Evolutionary conservation across 192 early-diverging fungal species (phyloP), one percentile per base, ranked within the genome.

Genomic region (Rhizophagus sp.): DNA sequence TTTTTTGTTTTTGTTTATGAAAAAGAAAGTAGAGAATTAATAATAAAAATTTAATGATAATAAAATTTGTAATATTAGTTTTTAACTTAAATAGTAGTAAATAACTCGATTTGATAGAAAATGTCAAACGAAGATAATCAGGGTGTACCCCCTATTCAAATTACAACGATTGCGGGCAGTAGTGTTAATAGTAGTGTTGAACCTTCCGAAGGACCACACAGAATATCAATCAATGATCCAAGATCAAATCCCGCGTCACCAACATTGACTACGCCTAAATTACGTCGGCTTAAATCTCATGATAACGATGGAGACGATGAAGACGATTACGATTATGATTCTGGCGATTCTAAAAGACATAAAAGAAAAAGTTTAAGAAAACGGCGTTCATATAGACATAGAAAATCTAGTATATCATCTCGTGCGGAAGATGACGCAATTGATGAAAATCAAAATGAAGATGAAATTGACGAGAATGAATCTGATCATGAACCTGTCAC

Each of bases 401-500:
- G 4, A 47, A 47, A 41, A 41, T 9, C 44, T 11, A 47, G 44
- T 47, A 2, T 13, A 12, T 10, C 41, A 44, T 47, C 44, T 47
- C 11, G 12, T 47, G 11, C 1, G 11, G 63, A 50, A 27, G 27
- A 24, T 41, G 30, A 34, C 3, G 22, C 10, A 41, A 44, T 17
- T 41, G 78, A 67, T 24, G 44, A 66, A 10, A 41, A 78, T 33
- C 41, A 22, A 27, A 52, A 71, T 8, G 33, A 62, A 6, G 44
- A 71, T 6, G 47, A 68, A 17, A 34, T 4, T 0, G 49, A 71
- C 17, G 68, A 62, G 36, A 27, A 24, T 47, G 75, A 79, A 49
- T 62, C 49, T 61, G 69, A 71, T 57, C 47, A 19, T 24, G 78
- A 79, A 39, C 13, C 8, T 41, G 39, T 61, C 41, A 79, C 78